These are phyloP conservation scores for Chlorociboria aeruginascens DNA, from an alignment of 495 filamentous ascomycete genomes.

Conservation along the genomic window DNA sequence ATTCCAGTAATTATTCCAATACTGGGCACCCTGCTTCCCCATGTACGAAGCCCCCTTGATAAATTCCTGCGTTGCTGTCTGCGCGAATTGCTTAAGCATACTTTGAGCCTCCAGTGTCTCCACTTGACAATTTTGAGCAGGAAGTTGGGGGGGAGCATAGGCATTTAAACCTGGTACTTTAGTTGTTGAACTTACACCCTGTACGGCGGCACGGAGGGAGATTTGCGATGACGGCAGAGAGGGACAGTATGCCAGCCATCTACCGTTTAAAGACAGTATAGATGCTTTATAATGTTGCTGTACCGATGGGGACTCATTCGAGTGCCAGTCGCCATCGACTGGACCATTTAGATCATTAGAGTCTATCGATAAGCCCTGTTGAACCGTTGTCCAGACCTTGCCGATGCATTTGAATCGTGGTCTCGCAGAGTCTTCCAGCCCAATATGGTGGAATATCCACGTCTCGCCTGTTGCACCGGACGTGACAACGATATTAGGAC, in stretches of 20 bases:
- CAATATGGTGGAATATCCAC: slow-evolving; percentile 51
- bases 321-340: slow-evolving; percentile 40
- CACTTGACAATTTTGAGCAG: slow-evolving; percentile 59
- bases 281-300: slow-evolving; percentile 31
- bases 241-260: slow-evolving; percentile 80
- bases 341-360: slow-evolving; percentile 36
- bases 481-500: slow-evolving; percentile 54
- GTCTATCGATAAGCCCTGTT: slow-evolving; percentile 28
- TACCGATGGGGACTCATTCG: slow-evolving; percentile 28
- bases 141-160: slow-evolving; percentile 61
- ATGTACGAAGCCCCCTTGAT: slow-evolving; percentile 81
- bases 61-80: slow-evolving; percentile 84
- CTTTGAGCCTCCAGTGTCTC: slow-evolving; percentile 72
- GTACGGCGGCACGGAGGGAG: slow-evolving; percentile 50
- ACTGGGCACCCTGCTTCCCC: slow-evolving; percentile 68
- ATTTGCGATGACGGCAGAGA: slow-evolving; percentile 56
- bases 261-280: slow-evolving; percentile 61
- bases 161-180: slow-evolving; percentile 50
- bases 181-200: slow-evolving; percentile 18
- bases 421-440: slow-evolving; percentile 19
- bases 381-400: slow-evolving; percentile 78
- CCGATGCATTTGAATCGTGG: slow-evolving; percentile 54
- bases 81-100: slow-evolving; percentile 70
- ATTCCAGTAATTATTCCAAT: slow-evolving; percentile 85
- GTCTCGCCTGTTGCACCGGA: slow-evolving; percentile 79